Conservation (phyloP, 1,139 yeast genomes). For the Suhomyces kunorum region DNA sequence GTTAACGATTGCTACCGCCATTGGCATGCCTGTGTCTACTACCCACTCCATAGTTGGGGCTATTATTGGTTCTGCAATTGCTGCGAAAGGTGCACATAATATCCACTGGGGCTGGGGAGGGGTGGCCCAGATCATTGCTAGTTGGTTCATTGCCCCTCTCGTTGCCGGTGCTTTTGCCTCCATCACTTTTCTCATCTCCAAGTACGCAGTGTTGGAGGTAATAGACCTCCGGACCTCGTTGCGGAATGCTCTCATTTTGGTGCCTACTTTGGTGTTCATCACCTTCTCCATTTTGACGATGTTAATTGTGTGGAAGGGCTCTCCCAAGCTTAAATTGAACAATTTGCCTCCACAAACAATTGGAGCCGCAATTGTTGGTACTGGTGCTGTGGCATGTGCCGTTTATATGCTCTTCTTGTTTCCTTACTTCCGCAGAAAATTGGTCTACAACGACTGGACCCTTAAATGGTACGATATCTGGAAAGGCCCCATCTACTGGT, state of each 20-base stretch:
- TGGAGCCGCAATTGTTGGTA: slow-evolving; percentile 60
- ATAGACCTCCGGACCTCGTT: slow-evolving; percentile 45
- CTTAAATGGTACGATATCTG: slow-evolving; percentile 57
- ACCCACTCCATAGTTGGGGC: slow-evolving; percentile 82
- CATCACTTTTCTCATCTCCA: slow-evolving; percentile 57
- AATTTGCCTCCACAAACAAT: slow-evolving; percentile 53
- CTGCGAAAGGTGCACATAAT: slow-evolving; percentile 59
- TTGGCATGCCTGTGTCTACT: slow-evolving; percentile 78
- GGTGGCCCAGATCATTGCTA: slow-evolving; percentile 70
- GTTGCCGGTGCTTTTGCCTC: slow-evolving; percentile 68
- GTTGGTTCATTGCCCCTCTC: slow-evolving; percentile 81
- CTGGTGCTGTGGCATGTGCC: slow-evolving; percentile 56
- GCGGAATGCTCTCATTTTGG: slow-evolving; percentile 55
- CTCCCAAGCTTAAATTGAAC: slow-evolving; percentile 61
- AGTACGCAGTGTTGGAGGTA: slow-evolving; percentile 61
- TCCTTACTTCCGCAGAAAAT: slow-evolving; percentile 65
- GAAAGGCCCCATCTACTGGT: slow-evolving; percentile 59
- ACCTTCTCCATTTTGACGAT: slow-evolving; percentile 64
- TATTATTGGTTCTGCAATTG: slow-evolving; percentile 73
- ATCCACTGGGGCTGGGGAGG: slow-evolving; percentile 79
- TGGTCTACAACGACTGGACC: slow-evolving; percentile 68
- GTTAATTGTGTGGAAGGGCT: slow-evolving; percentile 71
- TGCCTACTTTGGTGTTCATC: slow-evolving; percentile 61
- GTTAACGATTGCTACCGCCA: slow-evolving; percentile 64
- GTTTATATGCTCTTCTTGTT: slow-evolving; percentile 56